Evolutionary conservation across 306 rosid genomes (phyloP), one percentile per base, ranked within the genome.

Genomic region (Lablab purpureus): DNA sequence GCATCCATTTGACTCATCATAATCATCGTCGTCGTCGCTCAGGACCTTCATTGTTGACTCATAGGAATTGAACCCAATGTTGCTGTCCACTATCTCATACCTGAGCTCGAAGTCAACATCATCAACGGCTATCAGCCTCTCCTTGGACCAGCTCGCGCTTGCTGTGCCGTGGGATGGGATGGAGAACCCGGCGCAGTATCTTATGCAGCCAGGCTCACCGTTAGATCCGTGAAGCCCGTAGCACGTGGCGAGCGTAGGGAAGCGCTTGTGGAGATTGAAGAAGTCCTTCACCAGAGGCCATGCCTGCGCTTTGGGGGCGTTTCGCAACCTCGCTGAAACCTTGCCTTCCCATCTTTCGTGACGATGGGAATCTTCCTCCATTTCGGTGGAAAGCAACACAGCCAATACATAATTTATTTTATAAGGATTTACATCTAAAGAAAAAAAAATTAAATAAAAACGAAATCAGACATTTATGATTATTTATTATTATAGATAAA

Each of bases 261-360:
- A 88, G 18, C 85, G 78, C 37, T 83, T 89, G 82, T 93, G 90
- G 54, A 89, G 66, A 46, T 89, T 90, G 86, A 90, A 89, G 86
- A 93, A 93, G 64, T 91, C 96, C 56, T 82, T 86, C 8, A 86
- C 18, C 0, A 92, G 72, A 28, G 82, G 73, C 91, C 92, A 92
- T 2, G 81, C 71, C 68, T 90, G 90, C 18, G 83, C 82, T 0
- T 71, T 85, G 0, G 66, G 41, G 21, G 67, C 55, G 11, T 25
- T 67, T 75, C 10, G 51, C 1, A 92, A 59, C 4, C 72, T 65
- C 0, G 71, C 19, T 1, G 84, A 76, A 36, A 82, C 90, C 49
- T 76, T 82, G 11, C 85, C 90, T 68, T 88, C 82, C 94, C 91
- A 89, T 19, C 81, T 86, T 21, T 9, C 13, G 13, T 66, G 10